A percentile compares a stretch with the other conserved stretches of the same genome.
Conservation (phyloP, 1,284 basidiomycete genomes). For the Anthracocystis panici-leucophaei region DNA sequence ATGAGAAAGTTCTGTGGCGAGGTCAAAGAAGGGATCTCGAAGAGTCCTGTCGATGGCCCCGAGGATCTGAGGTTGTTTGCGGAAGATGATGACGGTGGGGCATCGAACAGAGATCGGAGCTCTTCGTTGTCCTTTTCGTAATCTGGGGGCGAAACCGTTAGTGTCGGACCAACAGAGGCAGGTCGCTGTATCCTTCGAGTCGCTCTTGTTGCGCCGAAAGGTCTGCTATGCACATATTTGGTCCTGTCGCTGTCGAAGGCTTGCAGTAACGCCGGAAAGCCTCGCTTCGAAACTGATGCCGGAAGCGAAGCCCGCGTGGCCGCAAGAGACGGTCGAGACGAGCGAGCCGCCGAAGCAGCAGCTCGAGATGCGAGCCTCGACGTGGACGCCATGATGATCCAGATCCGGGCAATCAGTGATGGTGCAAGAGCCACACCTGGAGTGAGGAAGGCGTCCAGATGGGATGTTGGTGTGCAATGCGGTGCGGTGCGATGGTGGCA, state of each 20-base stretch:
- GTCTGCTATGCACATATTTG: background rate
- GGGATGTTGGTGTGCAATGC: background rate
- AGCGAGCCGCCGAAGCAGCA: conserved; percentile 24
- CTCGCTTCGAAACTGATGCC: background rate
- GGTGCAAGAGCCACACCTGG: background rate
- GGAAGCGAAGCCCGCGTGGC: conserved; percentile 7
- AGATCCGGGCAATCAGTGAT: background rate
- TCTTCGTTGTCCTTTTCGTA: conserved; percentile 52
- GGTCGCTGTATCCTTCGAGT: conserved; percentile 22
- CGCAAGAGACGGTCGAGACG: conserved; percentile 12
- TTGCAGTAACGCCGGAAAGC: background rate
- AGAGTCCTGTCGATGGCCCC: conserved; percentile 55
- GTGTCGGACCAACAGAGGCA: conserved; percentile 8
- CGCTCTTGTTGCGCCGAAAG: conserved; percentile 12
- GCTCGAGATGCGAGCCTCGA: conserved; percentile 24
- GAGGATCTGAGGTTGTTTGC: conserved; percentile 24
- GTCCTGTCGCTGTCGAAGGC: background rate
- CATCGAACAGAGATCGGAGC: conserved; percentile 53
- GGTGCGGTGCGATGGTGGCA: background rate
- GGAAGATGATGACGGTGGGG: conserved; percentile 45
- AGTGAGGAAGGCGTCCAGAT: background rate
- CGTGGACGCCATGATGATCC: conserved; percentile 10
- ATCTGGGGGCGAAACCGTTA: conserved; percentile 10
- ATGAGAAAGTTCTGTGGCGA: conserved; percentile 54
- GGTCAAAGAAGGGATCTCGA: conserved; percentile 57